Evolutionary conservation across 1,139 yeast genomes (phyloP), one percentile per base, ranked within the genome.

Genomic region (Petasospora fabianii): DNA sequence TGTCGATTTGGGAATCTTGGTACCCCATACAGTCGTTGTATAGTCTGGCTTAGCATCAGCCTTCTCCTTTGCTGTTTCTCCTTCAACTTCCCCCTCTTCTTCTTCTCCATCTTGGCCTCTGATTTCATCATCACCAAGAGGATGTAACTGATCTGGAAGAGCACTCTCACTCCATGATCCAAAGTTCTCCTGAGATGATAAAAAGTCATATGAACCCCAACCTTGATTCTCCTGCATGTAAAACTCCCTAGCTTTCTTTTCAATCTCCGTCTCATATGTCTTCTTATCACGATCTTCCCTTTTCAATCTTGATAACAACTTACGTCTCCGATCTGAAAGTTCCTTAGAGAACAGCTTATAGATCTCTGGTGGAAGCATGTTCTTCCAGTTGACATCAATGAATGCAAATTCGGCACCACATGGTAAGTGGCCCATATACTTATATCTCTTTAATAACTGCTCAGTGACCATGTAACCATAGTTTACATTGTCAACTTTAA

Each of bases 391-490:
- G 43, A 96, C 75, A 54, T 92, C 97, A 42, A 94, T 55, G 48
- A 87, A 81, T 12, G 92, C 95, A 33, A 92, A 62, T 32, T 84
- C 84, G 0, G 96, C 80, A 1, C 97, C 97, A 24, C 77, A 58
- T 0, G 99, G 97, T 27, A 88, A 62, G 60, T 90, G 95, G 1
- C 84, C 72, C 42, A 92, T 64, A 56, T 84, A 88, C 57, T 87
- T 90, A 58, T 74, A 74, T 50, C 79, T 77, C 41, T 77, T 74
- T 12, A 84, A 59, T 3, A 46, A 66, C 44, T 62, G 78, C 63
- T 53, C 75, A 40, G 65, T 78, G 39, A 77, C 71, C 19, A 70
- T 66, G 35, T 78, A 68, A 21, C 83, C 90, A 55, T 75, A 76
- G 35, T 70, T 74, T 34, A 90, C 75, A 56, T 81, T 82, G 51